phyloP scores from a whole-genome alignment of 768 basidiomycete species.

The Boletus rex-veris region DNA sequence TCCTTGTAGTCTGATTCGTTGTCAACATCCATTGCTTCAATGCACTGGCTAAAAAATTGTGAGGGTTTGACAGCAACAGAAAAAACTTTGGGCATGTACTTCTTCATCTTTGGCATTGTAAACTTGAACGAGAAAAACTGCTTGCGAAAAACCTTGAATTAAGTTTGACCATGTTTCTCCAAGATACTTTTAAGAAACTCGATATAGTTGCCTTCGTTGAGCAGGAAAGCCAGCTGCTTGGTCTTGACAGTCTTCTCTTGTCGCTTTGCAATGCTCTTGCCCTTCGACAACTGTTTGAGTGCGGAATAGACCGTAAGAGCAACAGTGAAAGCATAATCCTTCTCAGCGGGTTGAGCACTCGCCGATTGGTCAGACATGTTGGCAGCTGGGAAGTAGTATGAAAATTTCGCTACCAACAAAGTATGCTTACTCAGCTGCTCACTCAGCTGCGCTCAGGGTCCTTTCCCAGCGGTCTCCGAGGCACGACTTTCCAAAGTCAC shows the following conservation, averaged over 20 bases:
- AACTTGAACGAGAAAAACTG: too few species aligned
- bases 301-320: not conserved
- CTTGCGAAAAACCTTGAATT: too few species aligned
- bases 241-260: conserved; percentile 1
- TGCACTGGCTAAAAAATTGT: not conserved
- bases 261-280: not conserved
- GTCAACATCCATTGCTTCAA: conserved; percentile 5
- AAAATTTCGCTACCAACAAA: too few species aligned
- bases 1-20: conserved; percentile 7
- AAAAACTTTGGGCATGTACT: too few species aligned
- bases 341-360: too few species aligned
- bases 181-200: not conserved
- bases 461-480: not conserved
- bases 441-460: not conserved
- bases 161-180: too few species aligned
- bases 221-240: not conserved
- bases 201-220: not conserved
- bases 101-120: too few species aligned
- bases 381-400: too few species aligned
- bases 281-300: not conserved
- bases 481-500: too few species aligned
- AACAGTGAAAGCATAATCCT: not conserved
- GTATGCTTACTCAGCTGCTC: too few species aligned
- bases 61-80: too few species aligned
- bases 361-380: too few species aligned